Conservation (phyloP, 345 rosid genomes). For the Hibiscus trionum region DNA sequence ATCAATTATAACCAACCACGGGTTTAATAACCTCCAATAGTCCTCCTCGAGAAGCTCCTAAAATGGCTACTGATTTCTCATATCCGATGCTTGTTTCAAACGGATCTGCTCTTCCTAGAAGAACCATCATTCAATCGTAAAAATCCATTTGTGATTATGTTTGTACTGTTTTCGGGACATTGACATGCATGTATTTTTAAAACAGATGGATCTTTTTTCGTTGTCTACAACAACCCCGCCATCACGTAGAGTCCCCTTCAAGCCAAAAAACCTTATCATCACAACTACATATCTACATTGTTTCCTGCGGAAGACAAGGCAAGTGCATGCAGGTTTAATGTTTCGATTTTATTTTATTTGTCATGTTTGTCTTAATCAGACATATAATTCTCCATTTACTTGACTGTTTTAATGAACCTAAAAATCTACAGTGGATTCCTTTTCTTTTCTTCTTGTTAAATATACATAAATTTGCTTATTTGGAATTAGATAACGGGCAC, state of each 20-base stretch:
- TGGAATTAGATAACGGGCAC: slow-evolving; percentile 26
- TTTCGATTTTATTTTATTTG: too few relatives aligned
- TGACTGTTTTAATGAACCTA: too few relatives aligned
- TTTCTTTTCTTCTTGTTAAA: too few relatives aligned
- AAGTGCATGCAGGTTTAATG: neutral
- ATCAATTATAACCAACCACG: too few relatives aligned
- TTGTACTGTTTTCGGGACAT: too few relatives aligned
- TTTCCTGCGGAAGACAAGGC: neutral
- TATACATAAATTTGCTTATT: neutral
- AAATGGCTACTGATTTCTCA: neutral
- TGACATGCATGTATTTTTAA: neutral
- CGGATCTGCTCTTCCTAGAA: neutral
- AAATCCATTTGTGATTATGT: too few relatives aligned
- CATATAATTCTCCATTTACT: too few relatives aligned
- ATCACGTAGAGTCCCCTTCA: slow-evolving; percentile 37
- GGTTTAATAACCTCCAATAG: too few relatives aligned
- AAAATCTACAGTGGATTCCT: too few relatives aligned
- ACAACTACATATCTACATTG: neutral
- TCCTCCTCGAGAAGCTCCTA: neutral
- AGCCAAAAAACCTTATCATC: slow-evolving; percentile 30
- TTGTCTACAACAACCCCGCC: neutral
- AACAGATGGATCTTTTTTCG: slow-evolving; percentile 34
- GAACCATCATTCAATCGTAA: neutral
- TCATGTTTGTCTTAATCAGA: too few relatives aligned
- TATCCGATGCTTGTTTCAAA: neutral